phyloP scores from a whole-genome alignment of 2,329 filamentous ascomycete species.

The Stagonosporopsis tanaceti region DNA sequence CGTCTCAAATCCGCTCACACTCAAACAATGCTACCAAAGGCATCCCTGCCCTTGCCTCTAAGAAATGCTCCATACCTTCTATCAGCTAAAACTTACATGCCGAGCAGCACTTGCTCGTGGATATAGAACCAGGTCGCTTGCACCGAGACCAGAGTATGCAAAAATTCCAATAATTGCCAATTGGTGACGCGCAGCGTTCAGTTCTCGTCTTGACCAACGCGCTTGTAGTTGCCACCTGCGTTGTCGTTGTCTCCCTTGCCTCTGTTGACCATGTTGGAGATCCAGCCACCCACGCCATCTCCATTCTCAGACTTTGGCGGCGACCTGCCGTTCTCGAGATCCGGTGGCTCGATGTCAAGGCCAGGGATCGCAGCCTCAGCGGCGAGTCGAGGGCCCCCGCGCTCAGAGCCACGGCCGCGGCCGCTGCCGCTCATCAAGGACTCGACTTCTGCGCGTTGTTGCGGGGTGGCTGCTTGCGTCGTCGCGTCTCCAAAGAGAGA shows the following conservation, averaged over 20 bases:
- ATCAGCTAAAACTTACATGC: slow-evolving; percentile 35
- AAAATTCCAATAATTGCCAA: slow-evolving; percentile 32
- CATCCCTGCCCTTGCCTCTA: slow-evolving; percentile 21
- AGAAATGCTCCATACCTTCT: slow-evolving; percentile 41
- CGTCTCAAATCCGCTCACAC: slow-evolving; percentile 12
- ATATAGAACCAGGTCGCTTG: slow-evolving; percentile 38
- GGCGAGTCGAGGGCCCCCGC: slow-evolving; percentile 53
- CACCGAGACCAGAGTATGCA: slow-evolving; percentile 28
- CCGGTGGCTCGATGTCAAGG: slow-evolving; percentile 81
- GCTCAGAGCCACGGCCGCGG: slow-evolving; percentile 48
- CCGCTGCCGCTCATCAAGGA: slow-evolving; percentile 75
- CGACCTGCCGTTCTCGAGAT: slow-evolving; percentile 62
- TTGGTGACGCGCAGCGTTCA: slow-evolving; percentile 20
- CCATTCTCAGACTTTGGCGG: slow-evolving; percentile 36
- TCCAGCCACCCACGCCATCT: slow-evolving; percentile 74
- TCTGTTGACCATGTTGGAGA: slow-evolving; percentile 70
- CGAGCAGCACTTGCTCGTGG: slow-evolving; percentile 27
- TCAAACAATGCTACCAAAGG: slow-evolving; percentile 26
- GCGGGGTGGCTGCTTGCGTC: slow-evolving; percentile 80
- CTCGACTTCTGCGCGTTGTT: slow-evolving; percentile 79
- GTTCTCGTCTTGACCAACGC: slow-evolving; percentile 54
- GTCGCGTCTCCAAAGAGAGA: slow-evolving; percentile 91
- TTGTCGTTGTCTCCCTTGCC: slow-evolving; percentile 55
- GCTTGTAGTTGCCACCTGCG: slow-evolving; percentile 56
- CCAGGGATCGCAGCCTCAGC: slow-evolving; percentile 75